Evolutionary conservation across 2,329 filamentous ascomycete genomes (phyloP).

Genomic region (Paraphaeosphaeria minitans): DNA sequence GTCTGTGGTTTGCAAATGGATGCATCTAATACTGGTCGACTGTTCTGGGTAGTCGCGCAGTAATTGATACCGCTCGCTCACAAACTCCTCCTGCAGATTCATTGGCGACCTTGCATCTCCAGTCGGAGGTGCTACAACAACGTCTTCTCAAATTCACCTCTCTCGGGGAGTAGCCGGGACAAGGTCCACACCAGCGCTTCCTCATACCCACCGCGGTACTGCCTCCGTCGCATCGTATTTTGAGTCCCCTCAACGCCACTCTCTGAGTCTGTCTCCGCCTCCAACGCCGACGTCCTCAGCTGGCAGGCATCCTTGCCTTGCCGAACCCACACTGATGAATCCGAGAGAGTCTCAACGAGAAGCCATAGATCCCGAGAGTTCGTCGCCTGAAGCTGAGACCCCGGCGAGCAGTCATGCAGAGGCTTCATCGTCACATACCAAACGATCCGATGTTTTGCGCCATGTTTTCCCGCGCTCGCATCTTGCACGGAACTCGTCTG

Average conservation of each 20-base stretch:
- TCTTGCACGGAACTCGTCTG: slow-evolving; percentile 8
- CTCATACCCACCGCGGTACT: slow-evolving; percentile 20
- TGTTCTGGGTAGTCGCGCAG: not conserved
- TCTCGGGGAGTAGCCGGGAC: slow-evolving; percentile 52
- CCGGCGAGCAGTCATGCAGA: not conserved
- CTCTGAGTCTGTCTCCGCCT: slow-evolving; percentile 19
- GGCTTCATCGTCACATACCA: slow-evolving; percentile 10
- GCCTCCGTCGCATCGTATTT: slow-evolving; percentile 22
- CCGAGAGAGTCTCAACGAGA: not conserved
- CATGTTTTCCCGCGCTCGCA: slow-evolving; percentile 27
- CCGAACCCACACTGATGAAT: slow-evolving; percentile 11
- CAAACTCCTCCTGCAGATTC: not conserved
- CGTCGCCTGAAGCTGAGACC: not conserved
- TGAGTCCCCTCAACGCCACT: slow-evolving; percentile 22
- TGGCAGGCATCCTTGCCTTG: slow-evolving; percentile 14
- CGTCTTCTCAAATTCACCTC: slow-evolving; percentile 56
- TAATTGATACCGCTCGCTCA: not conserved
- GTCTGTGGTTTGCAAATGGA: too few species aligned
- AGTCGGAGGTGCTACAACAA: slow-evolving; percentile 39
- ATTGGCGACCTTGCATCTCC: slow-evolving; percentile 21
- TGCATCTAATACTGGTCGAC: too few species aligned
- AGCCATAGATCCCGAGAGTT: not conserved
- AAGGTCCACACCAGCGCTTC: slow-evolving; percentile 33
- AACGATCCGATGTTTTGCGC: slow-evolving; percentile 30
- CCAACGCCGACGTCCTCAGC: slow-evolving; percentile 3